phyloP scores from a whole-genome alignment of 345 rosid species.

The Capsella bursapastoris region DNA sequence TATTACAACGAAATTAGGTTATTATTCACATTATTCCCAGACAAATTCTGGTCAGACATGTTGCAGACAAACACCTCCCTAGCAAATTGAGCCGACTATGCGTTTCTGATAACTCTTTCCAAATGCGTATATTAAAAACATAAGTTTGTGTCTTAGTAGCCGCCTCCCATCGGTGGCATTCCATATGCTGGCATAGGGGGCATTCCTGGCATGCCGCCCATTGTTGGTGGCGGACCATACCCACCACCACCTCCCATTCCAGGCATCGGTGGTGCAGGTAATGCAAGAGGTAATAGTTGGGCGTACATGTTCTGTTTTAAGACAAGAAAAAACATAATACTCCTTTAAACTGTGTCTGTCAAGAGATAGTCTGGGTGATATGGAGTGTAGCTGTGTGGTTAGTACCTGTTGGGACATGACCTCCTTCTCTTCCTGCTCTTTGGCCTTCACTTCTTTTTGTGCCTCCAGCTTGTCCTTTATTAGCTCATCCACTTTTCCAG shows the following conservation, averaged over 20 bases:
- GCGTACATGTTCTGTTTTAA: conserved; percentile 91
- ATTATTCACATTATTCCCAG: conserved; percentile 34
- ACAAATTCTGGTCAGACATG: background rate
- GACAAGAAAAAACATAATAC: background rate
- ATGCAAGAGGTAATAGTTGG: conserved; percentile 80
- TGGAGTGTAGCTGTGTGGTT: background rate
- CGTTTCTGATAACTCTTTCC: conserved; percentile 4
- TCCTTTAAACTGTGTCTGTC: background rate
- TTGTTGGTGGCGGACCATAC: conserved; percentile 49
- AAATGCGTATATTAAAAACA: conserved; percentile 15
- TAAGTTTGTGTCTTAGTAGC: conserved; percentile 46
- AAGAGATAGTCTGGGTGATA: background rate
- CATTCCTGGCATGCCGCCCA: conserved; percentile 56
- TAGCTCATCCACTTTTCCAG: conserved; percentile 81
- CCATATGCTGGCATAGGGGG: conserved; percentile 74
- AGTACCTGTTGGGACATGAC: conserved; percentile 87
- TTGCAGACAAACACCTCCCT: conserved; percentile 21
- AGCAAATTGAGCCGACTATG: background rate
- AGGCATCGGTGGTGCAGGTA: conserved; percentile 94
- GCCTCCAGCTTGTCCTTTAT: conserved; percentile 79
- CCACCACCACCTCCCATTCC: conserved; percentile 65
- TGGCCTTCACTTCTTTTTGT: conserved; percentile 64
- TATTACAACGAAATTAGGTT: conserved; percentile 39
- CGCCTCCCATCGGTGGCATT: conserved; percentile 73
- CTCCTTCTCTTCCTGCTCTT: conserved; percentile 81